phyloP scores from a whole-genome alignment of 1,284 basidiomycete species.

The Rhodofomes roseus region DNA sequence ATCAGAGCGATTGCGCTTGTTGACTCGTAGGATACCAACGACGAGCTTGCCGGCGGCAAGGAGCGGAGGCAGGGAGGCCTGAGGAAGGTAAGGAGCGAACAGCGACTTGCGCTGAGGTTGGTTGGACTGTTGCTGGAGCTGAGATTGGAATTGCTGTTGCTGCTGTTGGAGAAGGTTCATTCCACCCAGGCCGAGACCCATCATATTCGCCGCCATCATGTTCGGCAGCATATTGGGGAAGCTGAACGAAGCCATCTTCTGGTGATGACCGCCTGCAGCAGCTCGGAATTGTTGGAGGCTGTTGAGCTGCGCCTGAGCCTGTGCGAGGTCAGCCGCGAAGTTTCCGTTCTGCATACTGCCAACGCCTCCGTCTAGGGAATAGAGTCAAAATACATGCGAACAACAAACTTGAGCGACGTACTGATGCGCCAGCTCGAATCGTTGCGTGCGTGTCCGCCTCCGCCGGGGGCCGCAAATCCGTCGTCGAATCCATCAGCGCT shows the following conservation, averaged over 20 bases:
- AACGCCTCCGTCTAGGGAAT: conserved; percentile 62
- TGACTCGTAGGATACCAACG: conserved; percentile 95
- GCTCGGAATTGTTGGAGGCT: conserved; percentile 97
- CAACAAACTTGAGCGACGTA: conserved; percentile 36
- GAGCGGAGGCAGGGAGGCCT: conserved; percentile 94
- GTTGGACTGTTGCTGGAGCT: conserved; percentile 84
- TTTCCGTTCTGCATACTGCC: conserved; percentile 62
- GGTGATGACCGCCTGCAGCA: conserved; percentile 90
- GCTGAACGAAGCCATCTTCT: conserved; percentile 96
- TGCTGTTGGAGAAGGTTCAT: conserved; percentile 82
- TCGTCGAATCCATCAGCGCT: conserved; percentile 73
- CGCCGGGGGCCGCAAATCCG: conserved; percentile 58
- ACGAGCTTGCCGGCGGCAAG: conserved; percentile 98
- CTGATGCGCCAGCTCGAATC: conserved; percentile 89
- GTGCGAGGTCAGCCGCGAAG: conserved; percentile 80
- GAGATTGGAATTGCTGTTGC: conserved; percentile 87
- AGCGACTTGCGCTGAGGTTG: conserved; percentile 97
- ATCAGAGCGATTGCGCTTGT: conserved; percentile 98
- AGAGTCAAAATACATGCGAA: conserved; percentile 9
- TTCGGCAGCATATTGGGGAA: conserved; percentile 97
- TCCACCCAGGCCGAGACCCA: conserved; percentile 81
- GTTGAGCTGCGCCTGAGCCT: conserved; percentile 95
- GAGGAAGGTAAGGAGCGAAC: conserved; percentile 98
- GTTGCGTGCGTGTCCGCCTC: conserved; percentile 71
- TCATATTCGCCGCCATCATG: conserved; percentile 93